Base-by-base conservation (phyloP, 768 basidiomycete genomes). In the Chalciporus sphaerocephalus region DNA sequence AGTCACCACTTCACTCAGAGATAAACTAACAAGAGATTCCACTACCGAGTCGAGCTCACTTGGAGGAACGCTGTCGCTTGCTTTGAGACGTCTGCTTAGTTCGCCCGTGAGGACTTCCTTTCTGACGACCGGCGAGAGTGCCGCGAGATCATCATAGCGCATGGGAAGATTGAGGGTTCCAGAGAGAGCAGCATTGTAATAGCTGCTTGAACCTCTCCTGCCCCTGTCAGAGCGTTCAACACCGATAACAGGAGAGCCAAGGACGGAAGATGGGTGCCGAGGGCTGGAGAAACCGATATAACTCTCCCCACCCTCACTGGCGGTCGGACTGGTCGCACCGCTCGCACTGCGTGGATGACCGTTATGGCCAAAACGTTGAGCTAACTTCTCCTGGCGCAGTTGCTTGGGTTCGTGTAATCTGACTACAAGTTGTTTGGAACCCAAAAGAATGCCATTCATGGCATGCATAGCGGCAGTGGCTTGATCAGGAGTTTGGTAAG, bases 321-420 rank as follows among this genome's bases (percentile, higher is more conserved):
- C 77, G 2, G 88, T 81, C 12, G 91, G 91, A 59, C 87, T 90
- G 1, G 89, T 91, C 8, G 89, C 87, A 11, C 91, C 91, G 55
- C 86, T 88, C 3, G 84, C 79, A 49, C 75, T 84, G 51, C 87
- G 78, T 10, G 87, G 88, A 55, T 92, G 90, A 13, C 84, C 83
- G 55, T 87, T 88, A 53, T 83, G 80, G 38, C 72, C 80, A 56
- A 87, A 91, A n/a, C 88, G 75, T 45, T 85, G 83, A 12, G 89
- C 89, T 8, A 92, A 73, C 54, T 92, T 92, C 68, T 91, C 89
- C 61, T 92, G 87, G 17, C 92, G 78, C n/a, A 92, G 67, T 60
- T 91, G 87, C 62, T 92, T 93, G 8, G 91, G 92, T 65, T 94
- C 92, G 54, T 94, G 91, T 42, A 94, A 68, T 33, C 92, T 80